A percentile compares a stretch with the other conserved stretches of the same genome.
Evolutionary conservation across 139 green algal species (phyloP).

Genomic region (Gonium pectorale): DNA sequence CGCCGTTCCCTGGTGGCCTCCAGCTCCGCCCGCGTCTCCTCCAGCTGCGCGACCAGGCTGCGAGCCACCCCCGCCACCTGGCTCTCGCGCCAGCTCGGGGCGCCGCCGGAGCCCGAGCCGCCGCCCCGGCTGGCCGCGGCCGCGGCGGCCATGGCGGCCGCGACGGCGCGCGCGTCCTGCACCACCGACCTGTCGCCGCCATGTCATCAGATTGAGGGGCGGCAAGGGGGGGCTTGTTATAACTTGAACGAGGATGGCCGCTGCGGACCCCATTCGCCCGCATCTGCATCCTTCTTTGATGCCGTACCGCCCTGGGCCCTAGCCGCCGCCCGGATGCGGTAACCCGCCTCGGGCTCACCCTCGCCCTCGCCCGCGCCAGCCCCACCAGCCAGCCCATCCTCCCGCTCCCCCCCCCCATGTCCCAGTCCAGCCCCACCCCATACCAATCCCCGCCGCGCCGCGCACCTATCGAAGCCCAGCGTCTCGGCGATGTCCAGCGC

Average conservation of each 20-base stretch:
- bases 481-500: conserved; percentile 78
- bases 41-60: conserved; percentile 41
- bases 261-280: no score
- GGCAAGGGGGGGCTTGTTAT: no score
- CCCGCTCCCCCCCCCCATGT: not conserved
- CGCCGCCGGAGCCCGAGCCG: no score
- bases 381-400: no score
- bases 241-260: no score
- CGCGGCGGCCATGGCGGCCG: not conserved
- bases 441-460: not conserved
- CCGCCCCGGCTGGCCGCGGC: not conserved
- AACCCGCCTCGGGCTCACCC: no score
- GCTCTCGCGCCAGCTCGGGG: no score
- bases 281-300: no score
- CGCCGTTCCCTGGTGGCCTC: not conserved
- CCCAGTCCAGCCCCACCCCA: not conserved
- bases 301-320: no score
- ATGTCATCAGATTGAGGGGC: no score
- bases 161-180: conserved; percentile 43
- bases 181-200: conserved; percentile 32
- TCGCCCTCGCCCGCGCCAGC: no score
- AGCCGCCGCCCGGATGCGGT: no score
- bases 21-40: conserved; percentile 24
- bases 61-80: conserved; percentile 30
- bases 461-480: conserved; percentile 52